These are phyloP conservation scores for Aspergillus sparsus DNA, from an alignment of 495 filamentous ascomycete species.

Conservation along the genomic window DNA sequence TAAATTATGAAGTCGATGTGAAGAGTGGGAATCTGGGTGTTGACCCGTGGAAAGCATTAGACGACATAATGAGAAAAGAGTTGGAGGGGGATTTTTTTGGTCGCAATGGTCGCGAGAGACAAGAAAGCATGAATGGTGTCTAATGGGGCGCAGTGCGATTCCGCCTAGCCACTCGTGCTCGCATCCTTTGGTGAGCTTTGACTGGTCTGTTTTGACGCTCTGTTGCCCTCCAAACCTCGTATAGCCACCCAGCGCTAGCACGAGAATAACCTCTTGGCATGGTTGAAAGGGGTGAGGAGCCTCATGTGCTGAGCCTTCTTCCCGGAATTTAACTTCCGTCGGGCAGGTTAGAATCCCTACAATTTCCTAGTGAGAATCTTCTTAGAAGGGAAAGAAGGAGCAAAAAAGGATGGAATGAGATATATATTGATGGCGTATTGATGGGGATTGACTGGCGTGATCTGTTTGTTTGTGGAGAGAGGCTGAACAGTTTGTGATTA, in stretches of 20 bases:
- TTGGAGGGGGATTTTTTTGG: neutral
- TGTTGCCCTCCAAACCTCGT: neutral
- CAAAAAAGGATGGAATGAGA: too few species aligned
- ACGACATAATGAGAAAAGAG: neutral
- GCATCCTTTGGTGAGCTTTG: neutral
- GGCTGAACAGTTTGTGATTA: too few species aligned
- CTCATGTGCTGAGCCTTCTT: neutral
- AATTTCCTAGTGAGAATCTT: too few species aligned
- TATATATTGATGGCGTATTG: neutral
- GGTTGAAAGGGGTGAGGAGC: neutral
- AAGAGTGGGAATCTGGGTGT: neutral
- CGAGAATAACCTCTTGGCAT: neutral
- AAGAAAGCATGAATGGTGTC: neutral
- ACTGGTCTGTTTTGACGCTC: conserved; percentile 1
- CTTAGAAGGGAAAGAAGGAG: too few species aligned
- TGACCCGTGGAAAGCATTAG: neutral
- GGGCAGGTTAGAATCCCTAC: too few species aligned
- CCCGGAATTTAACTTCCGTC: too few species aligned
- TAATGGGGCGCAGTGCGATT: conserved; percentile 8
- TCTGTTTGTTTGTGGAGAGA: too few species aligned
- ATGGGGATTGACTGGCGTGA: neutral
- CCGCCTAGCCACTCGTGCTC: neutral
- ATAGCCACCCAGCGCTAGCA: too few species aligned
- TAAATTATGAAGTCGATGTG: too few species aligned
- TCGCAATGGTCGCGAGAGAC: neutral